Base-by-base conservation (phyloP, 345 rosid genomes). In the Erysimum cheiranthoides region DNA sequence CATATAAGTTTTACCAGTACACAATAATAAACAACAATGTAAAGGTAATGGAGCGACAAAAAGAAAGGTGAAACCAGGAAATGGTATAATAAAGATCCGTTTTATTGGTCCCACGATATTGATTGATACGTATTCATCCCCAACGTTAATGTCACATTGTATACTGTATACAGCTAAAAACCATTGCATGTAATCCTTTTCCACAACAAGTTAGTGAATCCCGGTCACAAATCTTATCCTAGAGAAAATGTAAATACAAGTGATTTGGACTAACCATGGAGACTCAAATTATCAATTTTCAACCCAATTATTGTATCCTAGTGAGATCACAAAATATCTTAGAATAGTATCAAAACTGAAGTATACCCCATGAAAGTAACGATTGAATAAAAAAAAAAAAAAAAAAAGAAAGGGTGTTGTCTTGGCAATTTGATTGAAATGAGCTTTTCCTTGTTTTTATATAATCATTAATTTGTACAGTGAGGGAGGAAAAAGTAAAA, bases 401-500 rank as follows among this genome's bases (percentile, higher is more conserved):
- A 1, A 21, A 21, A 21, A 21, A 21, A 21, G 25, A 21, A 21
- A 21, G 25, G 7, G 10, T 25, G 18, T 8, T 11, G 35, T 42
- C 32, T 17, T 40, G 52, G 53, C 21, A 59, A 18, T 14, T 25
- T 16, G 38, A 30, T 4, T 35, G 61, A 27, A 66, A 10, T 10
- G 21, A 52, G 32, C 13, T 34, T n/a, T 73, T 73, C 31, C 6
- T 16, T 38, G 27, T 39, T 38, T 38, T 39, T n/a, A 21, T 52
- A 1, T 18, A 42, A 31, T 73, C 8, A 40, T 60, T 7, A 39
- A 6, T 34, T 3, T 32, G 46, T 34, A 34, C 25, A 11, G 3
- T 25, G 50, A 35, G n/a, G 10, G 62, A 61, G 52, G 61, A 16
- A 51, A 47, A 75, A 68, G 70, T 7, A 30, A 36, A 51, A 31